Percentiles rank a stretch among this genome's conserved stretches.
Conservation (phyloP, 768 basidiomycete genomes). For the Inosperma sp. region DNA sequence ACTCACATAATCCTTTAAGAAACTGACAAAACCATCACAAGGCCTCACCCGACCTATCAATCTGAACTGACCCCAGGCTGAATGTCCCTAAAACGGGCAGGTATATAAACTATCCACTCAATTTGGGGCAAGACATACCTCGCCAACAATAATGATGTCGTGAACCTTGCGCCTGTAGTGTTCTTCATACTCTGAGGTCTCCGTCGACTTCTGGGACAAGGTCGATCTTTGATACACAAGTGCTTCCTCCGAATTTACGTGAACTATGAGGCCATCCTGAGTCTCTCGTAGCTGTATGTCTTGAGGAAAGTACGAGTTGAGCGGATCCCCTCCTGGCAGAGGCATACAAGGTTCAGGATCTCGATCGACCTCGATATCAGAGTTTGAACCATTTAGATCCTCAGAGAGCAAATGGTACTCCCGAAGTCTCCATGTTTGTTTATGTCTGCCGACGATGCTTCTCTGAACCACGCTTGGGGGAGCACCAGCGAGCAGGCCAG, state of each 20-base stretch:
- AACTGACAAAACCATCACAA: constrained; percentile 73
- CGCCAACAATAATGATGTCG: constrained; percentile 71
- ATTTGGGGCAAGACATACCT: constrained; percentile 41
- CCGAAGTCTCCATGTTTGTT: constrained; percentile 84
- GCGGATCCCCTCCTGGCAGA: constrained; percentile 52
- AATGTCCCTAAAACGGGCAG: constrained; percentile 61
- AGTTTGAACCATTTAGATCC: constrained; percentile 28
- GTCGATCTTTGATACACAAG: too few species aligned
- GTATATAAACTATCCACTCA: neutral
- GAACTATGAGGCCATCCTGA: constrained; percentile 32
- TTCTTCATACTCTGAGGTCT: too few species aligned
- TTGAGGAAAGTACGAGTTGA: constrained; percentile 44
- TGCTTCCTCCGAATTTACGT: too few species aligned
- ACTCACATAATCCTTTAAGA: constrained; percentile 82
- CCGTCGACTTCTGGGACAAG: too few species aligned
- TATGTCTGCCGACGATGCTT: constrained; percentile 75
- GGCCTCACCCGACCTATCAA: constrained; percentile 75
- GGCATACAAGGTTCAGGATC: constrained; percentile 40
- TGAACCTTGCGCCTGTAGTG: too few species aligned
- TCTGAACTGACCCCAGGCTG: constrained; percentile 86
- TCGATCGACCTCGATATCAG: constrained; percentile 30
- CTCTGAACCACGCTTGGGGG: constrained; percentile 63
- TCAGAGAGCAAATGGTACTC: constrained; percentile 58
- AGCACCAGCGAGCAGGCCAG: constrained; percentile 65
- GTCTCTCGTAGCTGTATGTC: constrained; percentile 44